Conservation (phyloP, 1,284 basidiomycete species). For the Cryptococcus sp. region DNA sequence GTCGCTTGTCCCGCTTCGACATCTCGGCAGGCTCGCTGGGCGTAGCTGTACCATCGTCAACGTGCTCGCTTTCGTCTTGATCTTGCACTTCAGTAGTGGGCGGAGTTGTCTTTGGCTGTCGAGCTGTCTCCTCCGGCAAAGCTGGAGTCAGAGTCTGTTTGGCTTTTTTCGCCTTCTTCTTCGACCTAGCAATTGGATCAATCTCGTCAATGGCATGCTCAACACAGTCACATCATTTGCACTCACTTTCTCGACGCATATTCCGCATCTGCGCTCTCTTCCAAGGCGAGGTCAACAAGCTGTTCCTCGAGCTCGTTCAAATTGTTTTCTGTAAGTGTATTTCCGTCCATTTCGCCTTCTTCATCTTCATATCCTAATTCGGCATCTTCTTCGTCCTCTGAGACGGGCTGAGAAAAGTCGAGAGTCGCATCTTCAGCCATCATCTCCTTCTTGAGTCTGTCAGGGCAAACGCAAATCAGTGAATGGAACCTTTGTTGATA, state of each 20-base stretch:
- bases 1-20: constrained; percentile 79
- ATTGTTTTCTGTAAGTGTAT: constrained; percentile 30
- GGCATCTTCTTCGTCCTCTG: constrained; percentile 19
- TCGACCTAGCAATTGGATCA: constrained; percentile 4
- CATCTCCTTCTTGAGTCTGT: constrained; percentile 71
- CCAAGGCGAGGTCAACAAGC: constrained; percentile 13
- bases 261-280: constrained; percentile 16
- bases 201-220: not conserved
- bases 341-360: constrained; percentile 22
- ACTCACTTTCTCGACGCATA: constrained; percentile 14
- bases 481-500: not conserved
- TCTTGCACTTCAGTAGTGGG: not conserved
- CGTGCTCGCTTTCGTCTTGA: constrained; percentile 7
- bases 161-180: constrained; percentile 23
- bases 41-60: constrained; percentile 17
- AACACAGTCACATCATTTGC: constrained; percentile 9
- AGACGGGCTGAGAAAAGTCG: constrained; percentile 17
- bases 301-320: constrained; percentile 29
- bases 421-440: constrained; percentile 33
- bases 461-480: constrained; percentile 2
- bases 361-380: constrained; percentile 26
- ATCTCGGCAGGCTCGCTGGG: constrained; percentile 49
- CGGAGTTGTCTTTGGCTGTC: not conserved
- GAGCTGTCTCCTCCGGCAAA: not conserved
- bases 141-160: constrained; percentile 3